Conservation (phyloP, 208 protist genomes). For the Tritrichomonas musculus region DNA sequence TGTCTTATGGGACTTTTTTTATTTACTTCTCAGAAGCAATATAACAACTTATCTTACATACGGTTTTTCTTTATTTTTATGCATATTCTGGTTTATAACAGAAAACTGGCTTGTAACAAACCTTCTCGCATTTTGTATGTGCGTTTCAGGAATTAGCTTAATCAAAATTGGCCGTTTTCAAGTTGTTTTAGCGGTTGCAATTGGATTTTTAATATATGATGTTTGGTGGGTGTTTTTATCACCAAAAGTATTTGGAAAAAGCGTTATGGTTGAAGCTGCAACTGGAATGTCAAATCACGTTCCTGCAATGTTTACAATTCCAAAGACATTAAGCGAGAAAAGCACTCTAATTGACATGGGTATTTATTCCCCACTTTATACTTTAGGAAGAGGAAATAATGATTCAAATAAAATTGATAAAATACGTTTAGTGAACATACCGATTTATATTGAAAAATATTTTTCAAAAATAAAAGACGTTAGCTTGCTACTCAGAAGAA, state of each 20-base stretch:
- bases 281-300: background rate
- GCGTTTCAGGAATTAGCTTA: background rate
- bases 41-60: background rate
- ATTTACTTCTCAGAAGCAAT: background rate
- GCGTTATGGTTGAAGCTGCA: background rate
- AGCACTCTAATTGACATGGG: too few species aligned
- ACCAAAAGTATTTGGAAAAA: background rate
- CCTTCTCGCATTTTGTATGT: background rate
- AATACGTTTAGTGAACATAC: too few species aligned
- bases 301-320: background rate
- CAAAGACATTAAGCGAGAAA: too few species aligned
- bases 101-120: background rate
- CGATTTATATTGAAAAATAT: background rate
- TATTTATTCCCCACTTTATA: too few species aligned
- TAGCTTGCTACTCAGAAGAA: too few species aligned
- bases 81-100: background rate
- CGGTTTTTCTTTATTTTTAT: background rate
- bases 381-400: too few species aligned
- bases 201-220: background rate
- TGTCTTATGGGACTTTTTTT: background rate
- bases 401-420: too few species aligned
- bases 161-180: background rate
- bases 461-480: too few species aligned
- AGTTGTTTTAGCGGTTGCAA: background rate
- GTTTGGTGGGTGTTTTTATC: background rate